phyloP scores from a whole-genome alignment of 106 monocot species.

The Dactylorhiza incarnata region DNA sequence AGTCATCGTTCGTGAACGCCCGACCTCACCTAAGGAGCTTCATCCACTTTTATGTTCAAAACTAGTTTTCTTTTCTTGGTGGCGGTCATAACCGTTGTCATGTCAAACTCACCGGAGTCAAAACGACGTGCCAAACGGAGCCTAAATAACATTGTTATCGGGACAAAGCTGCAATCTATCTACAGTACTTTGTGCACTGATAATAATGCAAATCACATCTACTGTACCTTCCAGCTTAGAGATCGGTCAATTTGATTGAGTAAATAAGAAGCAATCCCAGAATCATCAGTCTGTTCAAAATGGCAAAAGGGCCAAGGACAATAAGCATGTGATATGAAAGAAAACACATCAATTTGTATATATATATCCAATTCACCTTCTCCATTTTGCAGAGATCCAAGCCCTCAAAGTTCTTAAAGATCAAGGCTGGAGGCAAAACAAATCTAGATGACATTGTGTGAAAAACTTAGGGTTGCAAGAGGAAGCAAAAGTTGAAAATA shows the following conservation, averaged over 20 bases:
- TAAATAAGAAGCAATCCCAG: conserved; percentile 59
- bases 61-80: no score
- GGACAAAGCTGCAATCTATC: no score
- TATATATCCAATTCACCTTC: conserved; percentile 19
- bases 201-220: conserved; percentile 5
- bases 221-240: conserved; percentile 60
- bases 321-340: neutral
- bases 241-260: conserved; percentile 47
- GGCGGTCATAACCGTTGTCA: no score
- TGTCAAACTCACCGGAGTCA: no score
- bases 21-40: no score
- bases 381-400: conserved; percentile 50
- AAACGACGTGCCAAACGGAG: no score
- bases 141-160: no score
- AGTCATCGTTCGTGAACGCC: no score
- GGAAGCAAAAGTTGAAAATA: neutral
- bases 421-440: conserved; percentile 41
- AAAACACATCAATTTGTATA: neutral
- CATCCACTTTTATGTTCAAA: no score
- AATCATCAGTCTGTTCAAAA: conserved; percentile 41
- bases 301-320: neutral
- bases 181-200: neutral
- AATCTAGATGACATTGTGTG: conserved; percentile 27
- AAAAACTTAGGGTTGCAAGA: neutral
- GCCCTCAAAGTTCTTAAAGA: conserved; percentile 60